Percentiles rank a stretch among this genome's conserved stretches.
phyloP scores from a whole-genome alignment of 1,139 yeast genomes.

The Pichia sp. region DNA sequence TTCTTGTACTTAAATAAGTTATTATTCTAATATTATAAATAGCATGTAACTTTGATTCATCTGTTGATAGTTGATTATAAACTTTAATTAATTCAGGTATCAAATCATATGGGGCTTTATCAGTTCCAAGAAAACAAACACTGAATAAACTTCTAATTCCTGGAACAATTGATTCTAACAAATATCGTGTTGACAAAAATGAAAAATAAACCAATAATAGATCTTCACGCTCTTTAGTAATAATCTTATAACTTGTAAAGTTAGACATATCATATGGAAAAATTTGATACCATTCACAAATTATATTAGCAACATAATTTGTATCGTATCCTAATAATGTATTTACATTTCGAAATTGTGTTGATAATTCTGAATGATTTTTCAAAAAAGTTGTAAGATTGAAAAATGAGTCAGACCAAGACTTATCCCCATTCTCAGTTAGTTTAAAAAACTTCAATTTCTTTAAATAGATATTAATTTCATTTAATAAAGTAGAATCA shows the following conservation, averaged over 20 bases:
- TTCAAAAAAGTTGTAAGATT: slow-evolving; percentile 8
- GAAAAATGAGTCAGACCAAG: slow-evolving; percentile 4
- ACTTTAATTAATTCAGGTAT: slow-evolving; percentile 1
- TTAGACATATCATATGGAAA: slow-evolving; percentile 11
- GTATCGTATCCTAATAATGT: slow-evolving; percentile 10
- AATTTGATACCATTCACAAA: slow-evolving; percentile 15
- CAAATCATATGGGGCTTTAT: not conserved
- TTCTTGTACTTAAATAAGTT: slow-evolving; percentile 9
- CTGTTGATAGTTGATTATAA: not conserved
- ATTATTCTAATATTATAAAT: slow-evolving; percentile 12
- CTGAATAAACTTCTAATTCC: slow-evolving; percentile 8
- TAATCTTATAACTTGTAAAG: not conserved
- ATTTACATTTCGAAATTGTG: not conserved
- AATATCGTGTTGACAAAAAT: slow-evolving; percentile 8
- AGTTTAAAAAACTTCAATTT: not conserved
- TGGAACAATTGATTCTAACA: slow-evolving; percentile 8
- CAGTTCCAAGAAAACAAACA: slow-evolving; percentile 16
- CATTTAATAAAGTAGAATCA: not conserved
- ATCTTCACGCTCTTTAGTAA: slow-evolving; percentile 2
- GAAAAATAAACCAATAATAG: slow-evolving; percentile 5
- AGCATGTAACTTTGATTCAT: slow-evolving; percentile 3
- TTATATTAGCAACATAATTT: slow-evolving; percentile 8
- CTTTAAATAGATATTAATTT: not conserved
- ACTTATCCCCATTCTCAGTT: not conserved
- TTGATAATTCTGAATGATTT: slow-evolving; percentile 3